phyloP scores from a whole-genome alignment of 2,329 filamentous ascomycete genomes.

The Neofusicoccum kwambonambiense region DNA sequence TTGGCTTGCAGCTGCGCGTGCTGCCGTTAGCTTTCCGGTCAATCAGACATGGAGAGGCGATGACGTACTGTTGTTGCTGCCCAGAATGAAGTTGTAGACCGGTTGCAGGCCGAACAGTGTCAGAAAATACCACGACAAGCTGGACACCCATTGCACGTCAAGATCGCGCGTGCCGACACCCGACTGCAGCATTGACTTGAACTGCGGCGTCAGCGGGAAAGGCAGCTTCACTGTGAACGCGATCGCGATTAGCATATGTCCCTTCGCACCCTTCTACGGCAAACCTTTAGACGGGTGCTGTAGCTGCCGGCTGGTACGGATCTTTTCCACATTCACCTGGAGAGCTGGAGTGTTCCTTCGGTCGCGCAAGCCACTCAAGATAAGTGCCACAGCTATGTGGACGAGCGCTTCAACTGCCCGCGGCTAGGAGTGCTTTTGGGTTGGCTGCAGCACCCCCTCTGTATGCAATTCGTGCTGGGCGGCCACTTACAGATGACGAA shows the following conservation, averaged over 20 bases:
- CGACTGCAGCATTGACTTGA: slow-evolving; percentile 98
- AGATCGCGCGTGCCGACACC: slow-evolving; percentile 94
- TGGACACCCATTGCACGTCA: slow-evolving; percentile 98
- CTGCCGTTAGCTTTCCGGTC: slow-evolving; percentile 10
- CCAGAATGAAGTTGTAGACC: slow-evolving; percentile 94
- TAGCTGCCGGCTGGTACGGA: no score
- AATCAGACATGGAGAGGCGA: neutral
- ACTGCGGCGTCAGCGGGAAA: slow-evolving; percentile 95
- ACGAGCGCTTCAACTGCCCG: no score
- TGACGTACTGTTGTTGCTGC: slow-evolving; percentile 85
- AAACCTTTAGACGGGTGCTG: neutral
- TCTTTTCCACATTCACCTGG: no score
- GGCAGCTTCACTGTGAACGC: slow-evolving; percentile 76
- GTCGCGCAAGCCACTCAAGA: no score
- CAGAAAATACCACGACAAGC: slow-evolving; percentile 97
- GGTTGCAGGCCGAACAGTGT: slow-evolving; percentile 96
- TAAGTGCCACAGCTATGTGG: neutral
- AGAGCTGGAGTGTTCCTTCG: no score
- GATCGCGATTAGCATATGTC: neutral
- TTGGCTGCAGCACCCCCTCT: neutral
- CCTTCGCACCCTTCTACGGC: neutral
- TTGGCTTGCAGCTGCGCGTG: slow-evolving; percentile 73
- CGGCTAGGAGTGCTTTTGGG: neutral
- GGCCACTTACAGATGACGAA: slow-evolving; percentile 83
- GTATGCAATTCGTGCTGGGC: neutral